These are phyloP conservation scores for Sporormia fimetaria DNA, from an alignment of 495 filamentous ascomycete genomes.

Conservation along the genomic window DNA sequence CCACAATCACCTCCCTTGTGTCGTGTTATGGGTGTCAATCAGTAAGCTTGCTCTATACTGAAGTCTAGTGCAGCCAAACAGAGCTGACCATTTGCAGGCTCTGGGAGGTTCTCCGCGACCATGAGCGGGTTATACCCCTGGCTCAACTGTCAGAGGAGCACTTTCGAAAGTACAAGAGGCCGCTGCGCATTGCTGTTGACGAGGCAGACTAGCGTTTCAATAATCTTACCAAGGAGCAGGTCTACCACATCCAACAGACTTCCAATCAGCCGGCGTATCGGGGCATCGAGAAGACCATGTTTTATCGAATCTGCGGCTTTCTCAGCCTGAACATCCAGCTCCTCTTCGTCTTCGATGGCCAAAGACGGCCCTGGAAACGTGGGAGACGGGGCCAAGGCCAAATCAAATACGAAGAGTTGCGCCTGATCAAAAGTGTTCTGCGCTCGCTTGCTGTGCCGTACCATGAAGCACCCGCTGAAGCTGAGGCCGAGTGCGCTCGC, in stretches of 20 bases:
- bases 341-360: constrained; percentile 27
- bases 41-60: too few species aligned
- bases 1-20: too few species aligned
- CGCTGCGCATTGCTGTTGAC: constrained; percentile 26
- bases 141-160: constrained; percentile 20
- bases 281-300: constrained; percentile 27
- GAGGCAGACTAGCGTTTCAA: constrained; percentile 29
- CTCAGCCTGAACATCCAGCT: constrained; percentile 27
- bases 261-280: constrained; percentile 19
- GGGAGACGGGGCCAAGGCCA: constrained; percentile 3
- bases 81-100: constrained; percentile 12
- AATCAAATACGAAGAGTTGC: constrained; percentile 16
- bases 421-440: constrained; percentile 16
- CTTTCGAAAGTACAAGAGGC: constrained; percentile 15
- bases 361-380: constrained; percentile 22
- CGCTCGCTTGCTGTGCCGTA: constrained; percentile 14
- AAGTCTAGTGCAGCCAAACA: too few species aligned
- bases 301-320: constrained; percentile 20
- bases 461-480: constrained; percentile 26
- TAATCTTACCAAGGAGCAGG: constrained; percentile 23
- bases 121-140: constrained; percentile 15
- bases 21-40: too few species aligned
- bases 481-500: constrained; percentile 27
- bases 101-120: constrained; percentile 25
- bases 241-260: constrained; percentile 20